Base-by-base conservation (phyloP, 768 basidiomycete genomes). In the Exidia glandulosa region DNA sequence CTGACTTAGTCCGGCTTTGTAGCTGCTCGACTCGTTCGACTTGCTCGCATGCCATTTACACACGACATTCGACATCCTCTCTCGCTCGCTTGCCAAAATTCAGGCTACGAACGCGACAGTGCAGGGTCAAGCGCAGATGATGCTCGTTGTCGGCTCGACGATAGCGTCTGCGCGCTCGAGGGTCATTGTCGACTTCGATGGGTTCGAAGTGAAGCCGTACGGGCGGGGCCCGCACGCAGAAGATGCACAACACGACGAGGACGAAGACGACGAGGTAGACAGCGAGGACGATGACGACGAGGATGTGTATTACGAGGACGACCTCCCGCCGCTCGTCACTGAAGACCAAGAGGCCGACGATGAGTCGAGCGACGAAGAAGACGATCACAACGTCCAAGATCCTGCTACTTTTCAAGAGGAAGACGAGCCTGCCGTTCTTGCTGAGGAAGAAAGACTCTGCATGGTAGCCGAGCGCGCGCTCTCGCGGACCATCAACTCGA, bases 41-140 rank as follows among this genome's bases (percentile, higher is more conserved):
- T 85, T 81, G 0, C 77, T 91, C 23, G 73, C 82, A 0, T 90
- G 86, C 1, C 89, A 91, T 70, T 73, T 90, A 13, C 75, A 79
- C 57, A 87, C 87, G 0, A 89, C 89, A 0, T 90, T 90, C 67
- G 77, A 81, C 9, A 80, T 86, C 0, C 75, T 91, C 4, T 86
- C 88, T 1, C 83, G 83, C 0, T 84, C 88, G 0, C 72, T 88
- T 23, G 84, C 86, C 7, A 45, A 41, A 12, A 32, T 25, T 13
- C 41, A 33, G 3, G 60, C 48, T 7, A 56, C 52, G 30, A n/a
- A n/a, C n/a, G n/a, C n/a, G n/a, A n/a, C n/a, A n/a, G n/a, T n/a
- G n/a, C n/a, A n/a, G n/a, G n/a, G n/a, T n/a, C 76, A 76, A 9
- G 81, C 76, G 1, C 82, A 85, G 65, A 71, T 91, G 16, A 79